phyloP scores from a whole-genome alignment of 306 rosid species.

The Gleditsia sinensis region DNA sequence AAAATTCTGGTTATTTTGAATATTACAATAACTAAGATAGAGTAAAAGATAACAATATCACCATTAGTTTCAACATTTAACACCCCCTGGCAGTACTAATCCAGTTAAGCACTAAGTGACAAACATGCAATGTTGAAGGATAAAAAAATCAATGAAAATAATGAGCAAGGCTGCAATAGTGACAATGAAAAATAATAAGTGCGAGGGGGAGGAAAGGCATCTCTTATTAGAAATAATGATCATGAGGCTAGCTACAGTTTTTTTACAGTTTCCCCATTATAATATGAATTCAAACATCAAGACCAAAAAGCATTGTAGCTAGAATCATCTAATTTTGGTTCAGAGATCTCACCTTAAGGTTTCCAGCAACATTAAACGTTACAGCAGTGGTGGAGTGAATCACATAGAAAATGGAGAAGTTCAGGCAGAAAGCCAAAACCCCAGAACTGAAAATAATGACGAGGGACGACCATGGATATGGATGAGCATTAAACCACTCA shows the following conservation, averaged over 20 bases:
- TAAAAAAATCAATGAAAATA: constrained; percentile 17
- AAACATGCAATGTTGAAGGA: background rate
- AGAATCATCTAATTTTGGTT: constrained; percentile 12
- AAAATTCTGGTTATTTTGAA: constrained; percentile 1
- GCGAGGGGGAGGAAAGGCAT: background rate
- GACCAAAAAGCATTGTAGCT: background rate
- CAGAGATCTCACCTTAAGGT: constrained; percentile 86
- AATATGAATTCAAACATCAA: constrained; percentile 1
- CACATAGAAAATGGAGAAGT: constrained; percentile 95
- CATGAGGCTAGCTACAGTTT: background rate
- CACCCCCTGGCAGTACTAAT: background rate
- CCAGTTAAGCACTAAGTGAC: background rate
- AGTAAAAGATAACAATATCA: background rate
- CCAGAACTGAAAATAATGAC: constrained; percentile 88
- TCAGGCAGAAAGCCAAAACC: constrained; percentile 92
- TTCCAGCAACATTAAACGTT: constrained; percentile 96
- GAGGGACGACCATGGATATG: constrained; percentile 68
- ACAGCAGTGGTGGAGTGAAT: constrained; percentile 98
- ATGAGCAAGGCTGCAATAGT: too few species aligned
- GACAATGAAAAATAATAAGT: background rate
- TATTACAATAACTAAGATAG: background rate
- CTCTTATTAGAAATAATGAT: background rate
- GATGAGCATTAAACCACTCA: constrained; percentile 83
- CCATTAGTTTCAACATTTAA: background rate
- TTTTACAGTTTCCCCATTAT: too few species aligned